Evolutionary conservation across 2,329 filamentous ascomycete genomes (phyloP), one percentile per base, ranked within the genome.

Genomic region (Camillea tinctor): DNA sequence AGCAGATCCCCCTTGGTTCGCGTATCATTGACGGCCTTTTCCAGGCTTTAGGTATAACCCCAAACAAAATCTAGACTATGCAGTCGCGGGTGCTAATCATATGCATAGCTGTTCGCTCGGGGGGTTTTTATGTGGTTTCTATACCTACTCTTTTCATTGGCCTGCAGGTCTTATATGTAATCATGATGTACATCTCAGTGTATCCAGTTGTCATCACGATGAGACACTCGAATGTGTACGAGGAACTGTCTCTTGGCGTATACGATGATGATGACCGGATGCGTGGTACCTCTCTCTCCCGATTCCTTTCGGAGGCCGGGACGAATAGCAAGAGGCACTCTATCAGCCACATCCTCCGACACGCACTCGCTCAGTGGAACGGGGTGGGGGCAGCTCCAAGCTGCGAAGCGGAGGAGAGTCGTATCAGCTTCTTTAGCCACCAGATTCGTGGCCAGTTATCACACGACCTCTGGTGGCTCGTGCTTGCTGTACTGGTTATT

Each of bases 401-500:
- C 48, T 48, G 51, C 24, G 56, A 56, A 13, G 22, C 62, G 55
- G 40, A 64, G 4, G 71, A 74, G 59, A 81, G 79, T 20, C 79
- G 77, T 20, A 77, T 80, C 60, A 79, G 76, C 68, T 84, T 84
- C 68, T 76, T 84, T 56, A 79, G 77, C 60, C 77, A 82, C 59
- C 85, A 88, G 68, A 75, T 88, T 13, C 81, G 83, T 26, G 80
- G 81, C 17, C 86, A 89, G 67, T 77, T 89, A 2, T 83, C 84
- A 8, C 86, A 88, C 69, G 86, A 89, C 66, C 75, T 88, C 11
- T 89, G 86, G 86, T 87, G 82, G 79, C 79, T 89, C 15, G 81
- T 84, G 1, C 71, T 88, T 1, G 84, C 84, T 0, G 80, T 86
- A 4, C 76, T 88, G n/a, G 74, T 85, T 23, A 86, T 89, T 60